Conservation (phyloP, 257 asterid genomes). For the Linaria vulgaris region DNA sequence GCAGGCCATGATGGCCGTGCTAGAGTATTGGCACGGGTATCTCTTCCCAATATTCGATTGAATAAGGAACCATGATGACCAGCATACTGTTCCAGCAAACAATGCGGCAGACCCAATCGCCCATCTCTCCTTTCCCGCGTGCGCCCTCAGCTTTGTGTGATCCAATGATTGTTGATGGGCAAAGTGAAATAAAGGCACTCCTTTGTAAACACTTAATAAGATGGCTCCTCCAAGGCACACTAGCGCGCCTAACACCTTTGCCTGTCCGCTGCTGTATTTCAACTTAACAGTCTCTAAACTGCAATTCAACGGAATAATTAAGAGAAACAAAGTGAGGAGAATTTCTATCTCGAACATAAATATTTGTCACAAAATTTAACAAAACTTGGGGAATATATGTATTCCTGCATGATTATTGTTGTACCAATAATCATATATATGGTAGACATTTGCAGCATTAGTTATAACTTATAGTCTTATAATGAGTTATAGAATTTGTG, state of each 20-base stretch:
- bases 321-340: background rate
- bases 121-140: conserved; percentile 40
- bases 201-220: conserved; percentile 45
- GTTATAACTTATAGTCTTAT: too few species aligned
- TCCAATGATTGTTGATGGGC: conserved; percentile 22
- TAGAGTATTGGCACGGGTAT: conserved; percentile 72
- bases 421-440: too few species aligned
- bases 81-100: conserved; percentile 58
- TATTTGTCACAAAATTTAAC: too few species aligned
- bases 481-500: too few species aligned
- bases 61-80: conserved; percentile 78
- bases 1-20: conserved; percentile 67
- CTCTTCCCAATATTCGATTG: conserved; percentile 50
- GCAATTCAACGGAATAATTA: conserved; percentile 13
- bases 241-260: conserved; percentile 56
- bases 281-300: conserved; percentile 55
- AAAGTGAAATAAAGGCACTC: conserved; percentile 53
- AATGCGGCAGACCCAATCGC: conserved; percentile 51
- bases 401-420: too few species aligned
- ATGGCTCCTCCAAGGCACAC: conserved; percentile 69
- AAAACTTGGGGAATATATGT: too few species aligned
- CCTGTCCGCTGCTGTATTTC: conserved; percentile 49
- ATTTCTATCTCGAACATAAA: too few species aligned
- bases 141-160: conserved; percentile 17
- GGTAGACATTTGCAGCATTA: too few species aligned